Percentiles rank a stretch among this genome's conserved stretches.
Evolutionary conservation across 1,284 basidiomycete genomes (phyloP).

Genomic region (Microstroma glucosiphilum): DNA sequence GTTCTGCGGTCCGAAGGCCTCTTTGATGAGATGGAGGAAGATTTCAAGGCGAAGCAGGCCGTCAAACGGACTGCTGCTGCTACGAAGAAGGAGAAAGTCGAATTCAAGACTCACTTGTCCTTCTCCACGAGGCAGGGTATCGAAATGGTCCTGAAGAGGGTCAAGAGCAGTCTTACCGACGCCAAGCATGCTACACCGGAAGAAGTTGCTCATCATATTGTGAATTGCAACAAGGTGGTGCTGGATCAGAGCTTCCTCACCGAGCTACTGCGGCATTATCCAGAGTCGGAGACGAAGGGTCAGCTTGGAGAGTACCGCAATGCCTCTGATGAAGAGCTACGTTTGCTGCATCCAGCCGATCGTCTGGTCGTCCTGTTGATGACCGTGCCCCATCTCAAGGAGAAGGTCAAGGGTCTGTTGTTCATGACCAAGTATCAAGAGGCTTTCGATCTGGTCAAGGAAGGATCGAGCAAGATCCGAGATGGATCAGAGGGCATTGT

Average conservation of each 20-base stretch:
- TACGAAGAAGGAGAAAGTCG: slow-evolving; percentile 49
- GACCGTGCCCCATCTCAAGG: slow-evolving; percentile 84
- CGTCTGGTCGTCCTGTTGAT: slow-evolving; percentile 94
- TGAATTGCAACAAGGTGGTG: slow-evolving; percentile 46
- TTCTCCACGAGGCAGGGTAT: slow-evolving; percentile 38
- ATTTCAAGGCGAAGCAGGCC: slow-evolving; percentile 93
- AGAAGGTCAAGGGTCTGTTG: slow-evolving; percentile 88
- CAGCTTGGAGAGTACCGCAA: slow-evolving; percentile 63
- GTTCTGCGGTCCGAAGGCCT: slow-evolving; percentile 58
- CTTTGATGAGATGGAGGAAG: slow-evolving; percentile 94
- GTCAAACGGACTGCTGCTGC: slow-evolving; percentile 52
- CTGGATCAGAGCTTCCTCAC: slow-evolving; percentile 48
- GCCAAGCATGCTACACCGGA: slow-evolving; percentile 47
- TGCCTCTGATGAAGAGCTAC: slow-evolving; percentile 77
- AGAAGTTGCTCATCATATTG: slow-evolving; percentile 48
- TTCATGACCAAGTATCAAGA: slow-evolving; percentile 56
- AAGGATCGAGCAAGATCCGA: slow-evolving; percentile 32
- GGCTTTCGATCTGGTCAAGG: slow-evolving; percentile 37
- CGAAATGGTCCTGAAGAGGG: slow-evolving; percentile 31
- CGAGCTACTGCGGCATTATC: slow-evolving; percentile 47
- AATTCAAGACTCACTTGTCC: slow-evolving; percentile 48
- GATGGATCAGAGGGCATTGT: slow-evolving; percentile 42
- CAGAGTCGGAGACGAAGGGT: slow-evolving; percentile 49
- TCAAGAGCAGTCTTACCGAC: slow-evolving; percentile 25
- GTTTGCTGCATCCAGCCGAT: slow-evolving; percentile 83